Conservation (phyloP, 2,329 filamentous ascomycete species). For the Beauveria brongniartii region DNA sequence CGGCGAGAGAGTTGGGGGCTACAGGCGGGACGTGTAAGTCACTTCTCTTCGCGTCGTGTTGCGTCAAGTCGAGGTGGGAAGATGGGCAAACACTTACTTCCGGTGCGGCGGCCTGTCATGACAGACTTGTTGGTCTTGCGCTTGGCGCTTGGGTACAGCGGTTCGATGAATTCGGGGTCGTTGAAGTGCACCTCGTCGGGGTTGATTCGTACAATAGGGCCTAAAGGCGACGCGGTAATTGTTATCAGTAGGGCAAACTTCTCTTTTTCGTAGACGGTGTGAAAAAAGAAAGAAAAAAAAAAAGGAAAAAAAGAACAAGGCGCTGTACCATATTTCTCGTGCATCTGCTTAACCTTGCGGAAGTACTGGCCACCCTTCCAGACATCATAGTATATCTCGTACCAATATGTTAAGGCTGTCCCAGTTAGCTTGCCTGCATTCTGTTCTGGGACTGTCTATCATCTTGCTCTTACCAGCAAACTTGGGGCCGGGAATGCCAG, state of each 20-base stretch:
- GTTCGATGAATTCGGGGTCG: constrained; percentile 1
- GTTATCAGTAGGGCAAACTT: not conserved
- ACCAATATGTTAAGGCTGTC: not conserved
- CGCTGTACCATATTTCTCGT: not conserved
- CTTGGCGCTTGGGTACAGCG: constrained; percentile 7
- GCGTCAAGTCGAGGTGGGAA: not conserved
- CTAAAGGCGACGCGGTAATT: not conserved
- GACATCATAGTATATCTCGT: constrained; percentile 2
- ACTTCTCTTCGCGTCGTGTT: no score
- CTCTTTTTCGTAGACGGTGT: no score
- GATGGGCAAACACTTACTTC: not conserved
- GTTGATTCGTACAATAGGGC: constrained; percentile 3
- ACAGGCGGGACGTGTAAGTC: not conserved
- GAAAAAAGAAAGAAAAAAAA: not conserved
- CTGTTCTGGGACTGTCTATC: not conserved
- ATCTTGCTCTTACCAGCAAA: not conserved
- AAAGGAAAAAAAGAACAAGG: not conserved
- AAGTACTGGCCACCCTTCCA: constrained; percentile 3
- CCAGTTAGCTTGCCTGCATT: not conserved
- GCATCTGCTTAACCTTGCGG: constrained; percentile 1
- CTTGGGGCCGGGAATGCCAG: not conserved
- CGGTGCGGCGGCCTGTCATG: constrained; percentile 1
- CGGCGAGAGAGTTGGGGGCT: constrained; percentile 1
- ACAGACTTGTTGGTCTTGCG: constrained; percentile 2
- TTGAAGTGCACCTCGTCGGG: constrained; percentile 6